Conservation (phyloP, 164 flowering plant species). For the Liriodendron chinense region DNA sequence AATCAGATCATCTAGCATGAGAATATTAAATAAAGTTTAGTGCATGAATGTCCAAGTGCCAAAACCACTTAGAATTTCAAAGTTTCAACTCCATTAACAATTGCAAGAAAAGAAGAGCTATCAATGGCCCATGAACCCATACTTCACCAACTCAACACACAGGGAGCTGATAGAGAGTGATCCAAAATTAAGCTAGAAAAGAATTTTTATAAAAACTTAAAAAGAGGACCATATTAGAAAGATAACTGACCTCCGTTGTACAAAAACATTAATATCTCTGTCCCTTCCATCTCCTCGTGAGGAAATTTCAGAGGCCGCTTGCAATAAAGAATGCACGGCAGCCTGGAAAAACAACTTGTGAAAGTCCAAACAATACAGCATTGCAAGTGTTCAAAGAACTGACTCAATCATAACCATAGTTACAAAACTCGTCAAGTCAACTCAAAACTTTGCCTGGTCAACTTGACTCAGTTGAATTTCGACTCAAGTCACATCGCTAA, state of each 20-base stretch:
- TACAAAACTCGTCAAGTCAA: neutral
- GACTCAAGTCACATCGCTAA: neutral
- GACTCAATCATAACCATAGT: neutral
- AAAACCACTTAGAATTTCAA: too few species aligned
- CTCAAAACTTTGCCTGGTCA: neutral
- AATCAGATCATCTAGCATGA: too few species aligned
- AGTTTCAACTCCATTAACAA: too few species aligned
- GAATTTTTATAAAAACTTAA: neutral
- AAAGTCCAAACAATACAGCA: neutral
- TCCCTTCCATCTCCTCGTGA: conserved; percentile 83
- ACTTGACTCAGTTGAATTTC: neutral
- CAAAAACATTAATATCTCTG: conserved; percentile 76
- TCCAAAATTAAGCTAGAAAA: too few species aligned
- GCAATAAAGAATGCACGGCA: conserved; percentile 73
- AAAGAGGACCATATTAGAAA: conserved; percentile 1
- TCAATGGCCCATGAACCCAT: too few species aligned
- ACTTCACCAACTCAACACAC: too few species aligned
- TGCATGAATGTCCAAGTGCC: too few species aligned
- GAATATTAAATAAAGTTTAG: too few species aligned
- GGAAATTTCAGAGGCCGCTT: conserved; percentile 83
- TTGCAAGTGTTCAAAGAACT: neutral
- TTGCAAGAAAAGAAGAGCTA: too few species aligned
- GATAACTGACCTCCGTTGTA: conserved; percentile 70
- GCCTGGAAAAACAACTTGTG: conserved; percentile 49
- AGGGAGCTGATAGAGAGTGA: too few species aligned